Evolutionary conservation across 805 yeast species (phyloP), one percentile per base, ranked within the genome.

Genomic region (Candida arabinofermentans): DNA sequence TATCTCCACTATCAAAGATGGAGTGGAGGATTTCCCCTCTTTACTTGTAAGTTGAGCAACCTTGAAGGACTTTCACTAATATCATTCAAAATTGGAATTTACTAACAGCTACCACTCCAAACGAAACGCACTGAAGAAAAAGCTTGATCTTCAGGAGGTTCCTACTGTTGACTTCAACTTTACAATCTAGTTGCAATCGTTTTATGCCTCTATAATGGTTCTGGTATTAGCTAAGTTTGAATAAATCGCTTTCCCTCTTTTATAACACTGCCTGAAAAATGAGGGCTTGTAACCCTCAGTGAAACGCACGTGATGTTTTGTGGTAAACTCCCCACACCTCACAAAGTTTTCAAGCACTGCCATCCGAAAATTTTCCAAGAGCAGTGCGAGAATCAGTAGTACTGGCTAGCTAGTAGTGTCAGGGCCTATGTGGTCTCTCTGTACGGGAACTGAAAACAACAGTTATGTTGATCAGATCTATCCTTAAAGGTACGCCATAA

Each of bases 271-370:
- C n/a, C n/a, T n/a, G n/a, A n/a, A n/a, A 8, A 18, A n/a, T 4
- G 31, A 39, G 43, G 46, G 46, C 26, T 29, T 21, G 10, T 7
- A 22, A 36, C 26, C 36, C 47, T 40, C 17, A 17, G 0, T 9
- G 13, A 10, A 8, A 12, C 24, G 36, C 47, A 43, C 43, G 43
- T 43, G 47, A 24, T 37, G 13, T 42, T 36, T 39, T 24, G 34
- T 34, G 17, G 26, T 37, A 23, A 14, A 24, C n/a, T 9, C 27
- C 41, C 30, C 34, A n/a, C 8, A 14, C 18, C 27, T 26, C 36
- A 29, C 36, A 44, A 44, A 38, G 27, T 41, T 38, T 41, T 44
- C 42, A 35, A 38, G 5, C 17, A 17, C 18, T 22, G 8, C 26
- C 6, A 33, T n/a, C 35, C 35, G 24, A 33, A 33, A 33, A 19